These are phyloP conservation scores for Glonium stellatum DNA, from an alignment of 495 filamentous ascomycete genomes.

Conservation along the genomic window DNA sequence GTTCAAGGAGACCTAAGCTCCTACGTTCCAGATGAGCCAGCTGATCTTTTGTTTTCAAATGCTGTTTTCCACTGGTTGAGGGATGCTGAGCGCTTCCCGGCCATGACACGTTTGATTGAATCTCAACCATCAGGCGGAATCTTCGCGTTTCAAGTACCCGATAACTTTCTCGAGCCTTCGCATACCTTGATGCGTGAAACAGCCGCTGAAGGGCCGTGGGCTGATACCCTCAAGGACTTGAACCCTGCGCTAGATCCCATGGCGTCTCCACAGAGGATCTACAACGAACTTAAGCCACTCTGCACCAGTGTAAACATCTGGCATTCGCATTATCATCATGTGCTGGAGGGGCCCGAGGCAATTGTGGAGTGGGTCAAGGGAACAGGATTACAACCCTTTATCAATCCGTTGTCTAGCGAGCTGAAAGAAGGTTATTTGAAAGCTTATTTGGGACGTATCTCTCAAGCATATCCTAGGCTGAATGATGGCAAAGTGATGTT, in stretches of 20 bases:
- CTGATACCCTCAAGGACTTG: conserved; percentile 21
- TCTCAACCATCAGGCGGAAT: conserved; percentile 40
- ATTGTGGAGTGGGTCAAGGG: conserved; percentile 54
- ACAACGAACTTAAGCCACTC: conserved; percentile 42
- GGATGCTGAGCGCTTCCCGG: conserved; percentile 36
- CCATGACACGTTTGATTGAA: conserved; percentile 39
- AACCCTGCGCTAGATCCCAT: conserved; percentile 43
- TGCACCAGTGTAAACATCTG: conserved; percentile 43
- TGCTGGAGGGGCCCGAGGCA: conserved; percentile 40
- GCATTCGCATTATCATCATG: conserved; percentile 47
- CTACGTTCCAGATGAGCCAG: conserved; percentile 32
- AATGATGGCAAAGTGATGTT: conserved; percentile 44
- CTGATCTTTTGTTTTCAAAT: conserved; percentile 49
- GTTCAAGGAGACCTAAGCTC: conserved; percentile 28
- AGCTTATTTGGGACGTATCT: conserved; percentile 38
- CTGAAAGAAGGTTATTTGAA: conserved; percentile 39
- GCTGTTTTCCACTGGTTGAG: conserved; percentile 52
- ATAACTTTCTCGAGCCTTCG: conserved; percentile 45
- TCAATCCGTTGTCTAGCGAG: conserved; percentile 37
- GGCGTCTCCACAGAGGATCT: conserved; percentile 41
- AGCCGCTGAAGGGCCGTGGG: conserved; percentile 39
- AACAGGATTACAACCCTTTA: conserved; percentile 47
- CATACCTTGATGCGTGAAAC: conserved; percentile 46
- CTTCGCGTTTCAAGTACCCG: conserved; percentile 50
- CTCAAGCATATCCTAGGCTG: conserved; percentile 34